Conservation (phyloP, 2,329 filamentous ascomycete genomes). For the Talaromyces sp. region DNA sequence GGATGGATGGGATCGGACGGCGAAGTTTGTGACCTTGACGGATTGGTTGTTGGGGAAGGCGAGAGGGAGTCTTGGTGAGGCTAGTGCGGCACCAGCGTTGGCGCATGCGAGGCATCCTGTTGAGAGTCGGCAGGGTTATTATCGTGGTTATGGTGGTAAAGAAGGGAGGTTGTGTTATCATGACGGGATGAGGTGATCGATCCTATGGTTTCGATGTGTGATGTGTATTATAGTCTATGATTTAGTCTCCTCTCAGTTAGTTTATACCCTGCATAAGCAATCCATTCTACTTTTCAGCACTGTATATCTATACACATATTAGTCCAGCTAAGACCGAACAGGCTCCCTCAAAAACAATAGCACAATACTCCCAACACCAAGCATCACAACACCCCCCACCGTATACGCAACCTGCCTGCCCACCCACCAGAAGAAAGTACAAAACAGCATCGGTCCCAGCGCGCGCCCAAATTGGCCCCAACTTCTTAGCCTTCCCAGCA, state of each 20-base stretch:
- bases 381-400: constrained; percentile 75
- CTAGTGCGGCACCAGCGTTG: constrained; percentile 25
- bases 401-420: constrained; percentile 81
- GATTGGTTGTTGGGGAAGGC: constrained; percentile 90
- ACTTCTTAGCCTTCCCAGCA: constrained; percentile 76
- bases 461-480: constrained; percentile 85
- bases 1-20: constrained; percentile 76
- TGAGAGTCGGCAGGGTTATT: not conserved
- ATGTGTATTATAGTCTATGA: constrained; percentile 1
- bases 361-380: constrained; percentile 67
- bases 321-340: not conserved
- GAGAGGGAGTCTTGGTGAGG: constrained; percentile 41
- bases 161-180: not conserved
- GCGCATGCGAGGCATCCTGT: not conserved
- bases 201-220: not conserved
- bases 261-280: constrained; percentile 10
- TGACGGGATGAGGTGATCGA: not conserved
- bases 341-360: constrained; percentile 63
- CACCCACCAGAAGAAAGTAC: constrained; percentile 97
- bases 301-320: not conserved
- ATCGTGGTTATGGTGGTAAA: not conserved
- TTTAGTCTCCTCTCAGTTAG: not conserved
- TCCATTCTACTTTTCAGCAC: not conserved
- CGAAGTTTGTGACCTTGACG: constrained; percentile 83
- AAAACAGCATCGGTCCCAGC: constrained; percentile 84